Conservation (phyloP, 169 alveolate species). For the Eimeria tenella region DNA sequence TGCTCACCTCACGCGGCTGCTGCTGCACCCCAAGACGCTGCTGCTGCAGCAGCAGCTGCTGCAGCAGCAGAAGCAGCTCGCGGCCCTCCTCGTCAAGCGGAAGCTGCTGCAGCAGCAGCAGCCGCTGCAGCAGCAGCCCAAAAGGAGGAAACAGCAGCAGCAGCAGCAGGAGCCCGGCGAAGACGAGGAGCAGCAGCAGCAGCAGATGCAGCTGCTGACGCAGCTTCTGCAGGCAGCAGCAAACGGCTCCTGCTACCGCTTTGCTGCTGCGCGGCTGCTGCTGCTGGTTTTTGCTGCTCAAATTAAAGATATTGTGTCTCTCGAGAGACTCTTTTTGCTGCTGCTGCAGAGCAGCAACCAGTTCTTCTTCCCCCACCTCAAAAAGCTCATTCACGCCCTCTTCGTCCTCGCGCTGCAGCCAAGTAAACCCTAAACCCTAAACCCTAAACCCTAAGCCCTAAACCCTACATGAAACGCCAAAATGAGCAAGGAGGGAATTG, state of each 20-base stretch:
- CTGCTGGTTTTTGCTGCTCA: conserved; percentile 31
- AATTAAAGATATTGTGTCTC: not conserved
- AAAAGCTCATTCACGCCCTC: conserved; percentile 16
- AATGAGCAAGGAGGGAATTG: too few species aligned
- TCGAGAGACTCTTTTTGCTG: conserved; percentile 36
- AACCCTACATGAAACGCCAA: too few species aligned
- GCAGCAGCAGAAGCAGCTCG: conserved; percentile 6
- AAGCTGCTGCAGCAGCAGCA: not conserved
- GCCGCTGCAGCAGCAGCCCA: not conserved
- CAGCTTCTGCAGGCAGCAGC: not conserved
- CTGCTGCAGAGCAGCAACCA: not conserved
- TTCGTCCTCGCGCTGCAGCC: conserved; percentile 41
- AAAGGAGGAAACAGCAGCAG: not conserved
- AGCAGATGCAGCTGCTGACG: not conserved
- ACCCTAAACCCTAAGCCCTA: too few species aligned
- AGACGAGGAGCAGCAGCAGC: not conserved
- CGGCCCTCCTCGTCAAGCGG: not conserved
- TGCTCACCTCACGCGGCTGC: conserved; percentile 13
- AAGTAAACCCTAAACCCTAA: not conserved
- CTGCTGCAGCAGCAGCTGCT: conserved; percentile 39
- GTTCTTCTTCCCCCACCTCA: not conserved
- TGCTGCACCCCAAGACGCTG: conserved; percentile 35
- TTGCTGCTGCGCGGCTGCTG: conserved; percentile 32
- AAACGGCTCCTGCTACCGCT: conserved; percentile 3
- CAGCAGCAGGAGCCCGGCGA: not conserved